Base-by-base conservation (phyloP, 495 filamentous ascomycete species). In the Aspergillus haitiensis region DNA sequence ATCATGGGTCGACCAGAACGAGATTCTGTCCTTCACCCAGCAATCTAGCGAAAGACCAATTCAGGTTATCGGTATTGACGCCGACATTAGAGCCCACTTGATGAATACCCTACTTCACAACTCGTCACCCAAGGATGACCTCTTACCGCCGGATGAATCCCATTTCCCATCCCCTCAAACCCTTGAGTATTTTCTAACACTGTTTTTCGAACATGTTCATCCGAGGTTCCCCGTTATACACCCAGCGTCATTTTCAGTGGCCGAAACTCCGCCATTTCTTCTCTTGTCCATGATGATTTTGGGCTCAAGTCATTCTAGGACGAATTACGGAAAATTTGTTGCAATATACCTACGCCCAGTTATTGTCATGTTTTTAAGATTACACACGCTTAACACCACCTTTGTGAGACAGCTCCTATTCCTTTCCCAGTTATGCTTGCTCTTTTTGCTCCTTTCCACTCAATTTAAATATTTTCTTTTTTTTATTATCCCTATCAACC, bases 121-220 rank as follows among this genome's bases (percentile, higher is more conserved):
- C 13, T 54, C 52, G 1, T 54, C 52, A 8, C 33, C 37, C 1
- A 37, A 40, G 21, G 34, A 54, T 10, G 34, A 35, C 15, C 52
- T 54, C 7, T 8, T 54, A 5, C 34, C 52, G 27, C 52, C 52
- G 6, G 34, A 39, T 15, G 52, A 40, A 12, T 13, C 35, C 6
- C n/a, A 37, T 3, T 54, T 54, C 42, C 52, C 52, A 7, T 18
- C 13, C 12, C 3, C 33, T 1, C n/a, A 27, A 40, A 54, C 27
- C 10, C 52, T 54, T 12, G 34, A 37, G 12, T 36, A 54, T 27
- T 54, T 54, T 54, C 52, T 54, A 11, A 10, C 33, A 16, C 52
- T 54, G 9, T 54, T 54, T 10, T 54, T 54, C 34, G 15, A 54
- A 16, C 52, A 54, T 15, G 52, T 54, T 37, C 36, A 54, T 40